Evolutionary conservation across 1,284 basidiomycete species (phyloP).

Genomic region (Vanrija humicola): DNA sequence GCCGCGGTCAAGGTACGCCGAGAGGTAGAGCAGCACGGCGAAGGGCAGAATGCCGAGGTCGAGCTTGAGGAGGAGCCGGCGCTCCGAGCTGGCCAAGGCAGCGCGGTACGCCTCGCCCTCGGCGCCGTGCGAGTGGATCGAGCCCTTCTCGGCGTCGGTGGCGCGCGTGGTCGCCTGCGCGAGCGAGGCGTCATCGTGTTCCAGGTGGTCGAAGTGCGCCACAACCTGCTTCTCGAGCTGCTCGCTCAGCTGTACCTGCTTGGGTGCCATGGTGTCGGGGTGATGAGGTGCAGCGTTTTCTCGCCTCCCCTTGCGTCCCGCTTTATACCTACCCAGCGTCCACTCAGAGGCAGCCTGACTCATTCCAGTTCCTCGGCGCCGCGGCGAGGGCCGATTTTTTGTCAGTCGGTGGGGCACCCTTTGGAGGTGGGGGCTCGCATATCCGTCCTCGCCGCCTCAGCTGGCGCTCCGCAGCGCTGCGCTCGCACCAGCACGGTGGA

Average conservation of each 20-base stretch:
- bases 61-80: slow-evolving; percentile 41
- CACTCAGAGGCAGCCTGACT: too few relatives aligned
- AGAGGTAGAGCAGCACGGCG: slow-evolving; percentile 49
- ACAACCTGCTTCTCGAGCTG: slow-evolving; percentile 1
- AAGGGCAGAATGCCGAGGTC: slow-evolving; percentile 49
- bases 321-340: too few relatives aligned
- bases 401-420: too few relatives aligned
- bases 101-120: slow-evolving; percentile 28
- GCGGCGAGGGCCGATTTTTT: too few relatives aligned
- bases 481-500: too few relatives aligned
- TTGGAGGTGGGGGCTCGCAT: too few relatives aligned
- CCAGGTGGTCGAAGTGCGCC: background rate
- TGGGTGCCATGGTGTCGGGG: background rate
- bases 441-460: too few relatives aligned
- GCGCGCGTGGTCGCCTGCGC: slow-evolving; percentile 1
- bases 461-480: too few relatives aligned
- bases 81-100: slow-evolving; percentile 30
- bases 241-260: slow-evolving; percentile 6
- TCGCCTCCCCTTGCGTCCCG: too few relatives aligned
- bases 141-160: slow-evolving; percentile 34
- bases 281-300: background rate
- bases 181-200: background rate
- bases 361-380: too few relatives aligned
- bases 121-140: slow-evolving; percentile 26
- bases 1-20: slow-evolving; percentile 50